Base-by-base conservation (phyloP, 306 rosid species). In the Trifolium pratense region DNA sequence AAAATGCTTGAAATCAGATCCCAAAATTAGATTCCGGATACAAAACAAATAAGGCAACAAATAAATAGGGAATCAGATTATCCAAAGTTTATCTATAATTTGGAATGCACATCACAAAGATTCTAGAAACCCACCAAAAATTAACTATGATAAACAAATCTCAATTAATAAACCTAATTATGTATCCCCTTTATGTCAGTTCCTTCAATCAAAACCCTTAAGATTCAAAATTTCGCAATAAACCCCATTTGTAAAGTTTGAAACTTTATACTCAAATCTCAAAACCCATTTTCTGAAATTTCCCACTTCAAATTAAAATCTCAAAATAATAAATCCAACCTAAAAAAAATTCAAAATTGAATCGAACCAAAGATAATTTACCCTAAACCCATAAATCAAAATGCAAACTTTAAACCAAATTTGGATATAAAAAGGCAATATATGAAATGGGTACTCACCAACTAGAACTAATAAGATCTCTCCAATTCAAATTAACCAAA, bases 401-500 rank as follows among this genome's bases (percentile, higher is more conserved):
- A 72, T 4, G 3, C 61, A 9, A 60, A 66, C 21, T 59, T 71
- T 3, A 8, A 5, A 39, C 10, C n/a, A 46, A 12, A 29, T 36
- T 62, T 25, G 63, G 4, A 9, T 3, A 39, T 7, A 80, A 12
- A 17, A 36, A 26, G 73, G 29, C 46, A 6, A 39, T 51, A 71
- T 4, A 1, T 3, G 59, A 83, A 78, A 68, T 67, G 83, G 73
- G 79, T 74, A 83, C 91, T 71, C 4, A 94, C 98, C 98, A 94
- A 20, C 94, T 94, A 5, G 98, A 94, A 66, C 53, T 88, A 46
- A 94, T 88, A 31, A 91, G 89, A 20, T 94, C 98, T 87, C 89
- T 90, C 98, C 98, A 94, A 68, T 85, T 94, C 18, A 90, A 96
- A 20, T 83, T 77, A 57, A 85, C 49, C 69, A 91, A 71, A 76